Evolutionary conservation across 1,284 basidiomycete genomes (phyloP).

Genomic region (Ganoderma boninense): DNA sequence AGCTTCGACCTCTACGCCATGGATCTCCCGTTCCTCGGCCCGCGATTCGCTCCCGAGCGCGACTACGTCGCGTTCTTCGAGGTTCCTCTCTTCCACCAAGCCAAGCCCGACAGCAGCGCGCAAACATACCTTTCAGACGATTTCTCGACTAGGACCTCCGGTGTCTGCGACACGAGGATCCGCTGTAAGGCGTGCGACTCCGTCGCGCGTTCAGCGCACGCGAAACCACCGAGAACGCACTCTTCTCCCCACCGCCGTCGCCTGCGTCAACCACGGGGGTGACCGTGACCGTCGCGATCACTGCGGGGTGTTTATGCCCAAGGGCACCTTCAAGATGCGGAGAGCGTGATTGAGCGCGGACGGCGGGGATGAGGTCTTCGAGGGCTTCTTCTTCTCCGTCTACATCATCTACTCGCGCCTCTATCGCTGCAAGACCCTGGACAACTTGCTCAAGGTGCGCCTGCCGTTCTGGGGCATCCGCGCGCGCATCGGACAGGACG

Average conservation of each 20-base stretch:
- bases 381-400: not conserved
- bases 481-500: not conserved
- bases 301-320: not conserved
- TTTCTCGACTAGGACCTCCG: not conserved
- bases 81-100: not conserved
- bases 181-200: not conserved
- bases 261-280: not conserved
- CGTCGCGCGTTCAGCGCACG: not conserved
- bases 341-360: not conserved
- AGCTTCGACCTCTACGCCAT: constrained; percentile 40
- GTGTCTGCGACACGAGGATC: not conserved
- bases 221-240: no score
- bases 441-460: not conserved
- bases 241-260: not conserved
- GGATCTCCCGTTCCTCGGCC: not conserved
- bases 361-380: not conserved
- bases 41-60: not conserved
- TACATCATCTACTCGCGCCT: not conserved
- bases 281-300: not conserved
- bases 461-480: not conserved
- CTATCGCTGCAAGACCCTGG: not conserved
- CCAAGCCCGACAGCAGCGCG: not conserved
- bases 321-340: not conserved
- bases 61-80: not conserved
- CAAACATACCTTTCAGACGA: not conserved